A percentile compares a stretch with the other conserved stretches of the same genome.
phyloP scores from a whole-genome alignment of 257 asterid species.

The Schizonepeta tenuifolia region DNA sequence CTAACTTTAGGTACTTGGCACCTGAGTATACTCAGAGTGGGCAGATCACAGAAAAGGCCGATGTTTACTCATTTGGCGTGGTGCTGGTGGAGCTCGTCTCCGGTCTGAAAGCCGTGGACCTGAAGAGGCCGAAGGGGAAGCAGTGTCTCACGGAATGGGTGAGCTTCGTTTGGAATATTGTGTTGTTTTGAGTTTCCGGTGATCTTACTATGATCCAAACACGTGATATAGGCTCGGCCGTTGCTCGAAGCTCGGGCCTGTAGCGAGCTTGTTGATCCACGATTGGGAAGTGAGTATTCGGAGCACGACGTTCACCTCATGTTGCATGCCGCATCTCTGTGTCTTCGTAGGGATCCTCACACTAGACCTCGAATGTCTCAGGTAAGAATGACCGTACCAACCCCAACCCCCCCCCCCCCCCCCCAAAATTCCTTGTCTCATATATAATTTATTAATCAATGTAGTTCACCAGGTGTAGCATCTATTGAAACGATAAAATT shows the following conservation, averaged over 20 bases:
- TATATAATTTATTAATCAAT: no score
- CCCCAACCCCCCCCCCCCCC: not conserved
- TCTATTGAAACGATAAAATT: not conserved
- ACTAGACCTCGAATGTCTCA: slow-evolving; percentile 94
- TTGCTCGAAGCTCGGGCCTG: slow-evolving; percentile 70
- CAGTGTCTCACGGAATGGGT: slow-evolving; percentile 98
- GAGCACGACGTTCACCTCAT: slow-evolving; percentile 71
- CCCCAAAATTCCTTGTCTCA: not conserved
- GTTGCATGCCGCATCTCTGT: slow-evolving; percentile 86
- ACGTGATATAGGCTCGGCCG: slow-evolving; percentile 74
- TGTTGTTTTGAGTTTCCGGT: not conserved
- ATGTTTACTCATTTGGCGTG: slow-evolving; percentile 92
- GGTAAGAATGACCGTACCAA: slow-evolving; percentile 50
- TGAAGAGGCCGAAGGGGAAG: slow-evolving; percentile 87
- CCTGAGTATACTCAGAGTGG: slow-evolving; percentile 99
- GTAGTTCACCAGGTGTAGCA: not conserved
- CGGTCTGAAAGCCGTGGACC: slow-evolving; percentile 88
- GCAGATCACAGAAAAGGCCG: slow-evolving; percentile 96
- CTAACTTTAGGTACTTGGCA: slow-evolving; percentile 72
- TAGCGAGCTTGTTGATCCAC: slow-evolving; percentile 74
- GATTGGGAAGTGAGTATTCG: slow-evolving; percentile 48
- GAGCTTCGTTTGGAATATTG: not conserved
- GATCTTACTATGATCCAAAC: not conserved
- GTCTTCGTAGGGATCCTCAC: slow-evolving; percentile 83
- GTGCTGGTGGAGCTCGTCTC: slow-evolving; percentile 91